Base-by-base conservation (phyloP, 1,139 yeast species). In the Suhomyces wounanorum region DNA sequence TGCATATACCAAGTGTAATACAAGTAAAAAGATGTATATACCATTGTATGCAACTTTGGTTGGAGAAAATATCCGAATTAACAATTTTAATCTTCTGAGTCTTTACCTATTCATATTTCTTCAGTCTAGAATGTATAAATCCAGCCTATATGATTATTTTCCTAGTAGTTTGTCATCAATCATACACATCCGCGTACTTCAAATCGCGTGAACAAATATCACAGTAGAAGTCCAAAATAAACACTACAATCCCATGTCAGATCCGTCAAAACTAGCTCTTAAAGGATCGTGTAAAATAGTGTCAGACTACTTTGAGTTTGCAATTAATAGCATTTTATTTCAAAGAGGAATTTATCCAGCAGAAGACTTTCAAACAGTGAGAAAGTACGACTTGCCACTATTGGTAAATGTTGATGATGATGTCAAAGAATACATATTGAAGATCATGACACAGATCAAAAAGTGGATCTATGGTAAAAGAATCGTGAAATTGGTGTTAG, bases 281-380 rank as follows among this genome's bases (percentile, higher is more conserved):
- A 84, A 84, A 60, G 96, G 96, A 5, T 87, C 96, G 0, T 83
- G 94, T 36, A 83, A 85, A 56, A 77, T 82, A 0, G 90, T 90
- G 0, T 82, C 94, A 1, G 96, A 91, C 68, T 91, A 89, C 70
- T 91, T 91, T 63, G 87, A 88, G 61, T 89, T 83, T 64, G 83
- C 92, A 52, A 83, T 89, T 54, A 87, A 89, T 65, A 83, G 86
- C 53, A 89, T 92, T 33, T 77, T 92, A 7, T 92, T 87, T 67
- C 98, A 92, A 65, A 73, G 98, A 49, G 96, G 96, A 0, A 86
- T 92, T 38, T 92, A 92, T 62, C 97, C 97, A 0, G 79, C 89
- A 2, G 96, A 89, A 59, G 97, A 90, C 64, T 92, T 92, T 67
- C 82, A 81, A 53, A 78, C 87, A 0, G 92, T 89, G 3, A 80